phyloP scores from a whole-genome alignment of 306 rosid species.

The Psophocarpus tetragonolobus region DNA sequence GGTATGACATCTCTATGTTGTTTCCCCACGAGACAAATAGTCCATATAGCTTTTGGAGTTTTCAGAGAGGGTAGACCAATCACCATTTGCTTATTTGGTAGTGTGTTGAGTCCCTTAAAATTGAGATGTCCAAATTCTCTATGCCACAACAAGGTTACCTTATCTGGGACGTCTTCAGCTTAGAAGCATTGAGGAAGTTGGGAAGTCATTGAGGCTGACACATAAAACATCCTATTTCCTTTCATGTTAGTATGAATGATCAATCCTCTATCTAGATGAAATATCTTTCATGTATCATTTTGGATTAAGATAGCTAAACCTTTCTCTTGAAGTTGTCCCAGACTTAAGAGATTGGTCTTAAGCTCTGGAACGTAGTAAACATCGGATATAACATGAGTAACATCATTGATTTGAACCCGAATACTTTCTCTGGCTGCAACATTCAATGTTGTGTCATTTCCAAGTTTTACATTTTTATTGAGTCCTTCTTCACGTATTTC shows the following conservation, averaged over 20 bases:
- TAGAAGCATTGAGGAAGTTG: no score
- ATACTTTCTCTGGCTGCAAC: neutral
- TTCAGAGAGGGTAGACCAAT: neutral
- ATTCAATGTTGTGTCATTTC: neutral
- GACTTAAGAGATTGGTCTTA: neutral
- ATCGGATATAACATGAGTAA: neutral
- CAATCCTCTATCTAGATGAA: neutral
- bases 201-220: no score
- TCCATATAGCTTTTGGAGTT: neutral
- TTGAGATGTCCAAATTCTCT: neutral
- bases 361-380: neutral
- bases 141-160: neutral
- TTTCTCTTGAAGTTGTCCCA: neutral
- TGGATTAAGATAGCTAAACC: no score
- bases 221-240: no score
- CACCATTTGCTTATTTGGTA: neutral
- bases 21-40: no score
- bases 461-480: neutral
- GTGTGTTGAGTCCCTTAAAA: neutral
- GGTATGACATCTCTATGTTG: no score
- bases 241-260: no score
- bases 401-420: neutral
- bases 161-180: neutral
- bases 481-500: neutral
- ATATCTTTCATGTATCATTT: slow-evolving; percentile 2